Evolutionary conservation across 345 rosid genomes (phyloP), one percentile per base, ranked within the genome.

Genomic region (Citropsis articulata): DNA sequence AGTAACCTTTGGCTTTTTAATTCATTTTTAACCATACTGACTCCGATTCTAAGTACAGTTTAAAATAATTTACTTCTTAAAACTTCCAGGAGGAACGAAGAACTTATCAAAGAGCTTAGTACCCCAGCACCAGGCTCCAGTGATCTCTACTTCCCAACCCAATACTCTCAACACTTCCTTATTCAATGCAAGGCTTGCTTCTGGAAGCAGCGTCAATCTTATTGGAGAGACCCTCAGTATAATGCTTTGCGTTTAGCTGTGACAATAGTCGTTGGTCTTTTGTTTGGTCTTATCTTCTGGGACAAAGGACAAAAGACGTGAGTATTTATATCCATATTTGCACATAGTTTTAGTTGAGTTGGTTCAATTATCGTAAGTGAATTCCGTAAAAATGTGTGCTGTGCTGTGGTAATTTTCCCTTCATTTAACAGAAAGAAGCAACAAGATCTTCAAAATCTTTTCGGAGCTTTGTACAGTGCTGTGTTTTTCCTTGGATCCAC

Each of bases 281-380:
- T 45, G 50, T 92, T 94, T 55, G 98, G 98, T 63, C 83, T 93
- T 9, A 85, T 94, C 69, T 94, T 94, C 80, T 94, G 97, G 98
- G 68, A 89, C 61, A 91, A 89, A 66, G 90, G 98, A 81, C 75
- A 82, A 0, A 75, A 84, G 71, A 80, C 72, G 95, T 91, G 83
- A 82, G 90, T 40, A 3, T 35, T 42, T 24, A 45, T 1, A 45
- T 45, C 50, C 50, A 45, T 13, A 45, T 2, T 13, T 45, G 50
- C 50, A 12, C 13, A 45, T 45, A 13, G 50, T 12, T 45, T 45
- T 3, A 45, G 50, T 13, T 45, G 14, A 45, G 50, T 45, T 45
- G 18, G 50, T 45, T 45, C 50, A 45, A 45, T 45, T 13, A 13
- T 13, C 16, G 50, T 13, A 45, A 45, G 50, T 45, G 50, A 45